These are phyloP conservation scores for Neonectria ditissima DNA, from an alignment of 2,329 filamentous ascomycete species.

Conservation along the genomic window DNA sequence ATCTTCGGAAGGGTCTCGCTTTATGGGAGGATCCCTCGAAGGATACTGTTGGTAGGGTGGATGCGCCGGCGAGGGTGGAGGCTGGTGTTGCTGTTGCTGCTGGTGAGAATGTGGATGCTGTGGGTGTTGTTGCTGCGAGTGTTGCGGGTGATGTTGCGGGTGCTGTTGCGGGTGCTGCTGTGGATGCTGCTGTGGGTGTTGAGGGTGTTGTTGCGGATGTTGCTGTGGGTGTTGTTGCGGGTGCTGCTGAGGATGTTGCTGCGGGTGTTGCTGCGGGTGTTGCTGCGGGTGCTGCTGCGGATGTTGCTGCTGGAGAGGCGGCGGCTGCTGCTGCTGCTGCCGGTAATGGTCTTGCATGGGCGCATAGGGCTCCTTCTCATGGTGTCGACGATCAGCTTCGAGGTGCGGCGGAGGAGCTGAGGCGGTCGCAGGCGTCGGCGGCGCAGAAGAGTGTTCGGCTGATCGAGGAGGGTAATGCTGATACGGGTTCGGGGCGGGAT, in stretches of 20 bases:
- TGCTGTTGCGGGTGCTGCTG: constrained; percentile 29
- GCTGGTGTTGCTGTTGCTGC: constrained; percentile 36
- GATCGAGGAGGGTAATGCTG: constrained; percentile 54
- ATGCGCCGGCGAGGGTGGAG: constrained; percentile 59
- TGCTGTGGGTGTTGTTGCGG: constrained; percentile 31
- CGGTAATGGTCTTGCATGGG: constrained; percentile 66
- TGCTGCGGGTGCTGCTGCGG: constrained; percentile 46
- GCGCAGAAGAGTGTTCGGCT: constrained; percentile 48
- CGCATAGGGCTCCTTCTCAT: constrained; percentile 67
- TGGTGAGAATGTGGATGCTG: constrained; percentile 35
- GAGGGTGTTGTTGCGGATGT: constrained; percentile 25
- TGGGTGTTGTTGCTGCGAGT: constrained; percentile 12
- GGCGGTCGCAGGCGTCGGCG: constrained; percentile 45
- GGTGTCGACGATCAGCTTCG: constrained; percentile 66
- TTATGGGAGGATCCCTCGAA: constrained; percentile 65
- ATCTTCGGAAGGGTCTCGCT: constrained; percentile 67
- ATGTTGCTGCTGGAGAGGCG: constrained; percentile 30
- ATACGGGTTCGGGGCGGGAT: constrained; percentile 53
- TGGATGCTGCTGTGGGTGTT: constrained; percentile 25
- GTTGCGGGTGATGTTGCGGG: constrained; percentile 29
- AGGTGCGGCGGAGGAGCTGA: constrained; percentile 50
- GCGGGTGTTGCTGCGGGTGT: constrained; percentile 35
- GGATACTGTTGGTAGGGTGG: constrained; percentile 58
- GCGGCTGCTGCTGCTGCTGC: constrained; percentile 40
- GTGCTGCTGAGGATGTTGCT: constrained; percentile 30